A percentile compares a stretch with the other conserved stretches of the same genome.
phyloP scores from a whole-genome alignment of 1,284 basidiomycete genomes.

The Psilocybe mexicana region DNA sequence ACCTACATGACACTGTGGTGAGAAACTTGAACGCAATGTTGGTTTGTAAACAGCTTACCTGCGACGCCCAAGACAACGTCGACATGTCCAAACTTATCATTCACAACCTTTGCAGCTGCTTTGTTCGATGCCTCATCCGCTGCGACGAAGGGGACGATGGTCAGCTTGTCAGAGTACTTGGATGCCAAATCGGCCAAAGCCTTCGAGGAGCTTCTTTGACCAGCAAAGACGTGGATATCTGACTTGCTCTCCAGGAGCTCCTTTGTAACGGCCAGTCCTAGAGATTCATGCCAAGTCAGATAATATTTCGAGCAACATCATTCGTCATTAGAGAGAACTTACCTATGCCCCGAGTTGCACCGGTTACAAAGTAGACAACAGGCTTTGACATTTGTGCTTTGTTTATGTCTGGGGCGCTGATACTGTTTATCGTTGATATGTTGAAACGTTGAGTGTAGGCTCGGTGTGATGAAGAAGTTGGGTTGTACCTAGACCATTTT shows the following conservation, averaged over 20 bases:
- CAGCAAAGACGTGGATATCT: neutral
- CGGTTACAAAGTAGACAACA: neutral
- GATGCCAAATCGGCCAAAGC: constrained; percentile 1
- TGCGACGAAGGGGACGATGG: constrained; percentile 5
- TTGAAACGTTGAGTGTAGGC: no score
- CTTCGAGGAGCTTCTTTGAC: neutral
- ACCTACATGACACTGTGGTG: neutral
- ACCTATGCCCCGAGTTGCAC: neutral
- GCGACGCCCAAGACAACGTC: constrained; percentile 4
- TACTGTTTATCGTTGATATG: no score
- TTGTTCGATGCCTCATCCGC: constrained; percentile 11
- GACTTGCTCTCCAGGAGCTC: neutral
- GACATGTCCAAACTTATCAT: constrained; percentile 8
- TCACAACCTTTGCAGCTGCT: constrained; percentile 7
- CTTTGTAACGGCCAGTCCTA: neutral
- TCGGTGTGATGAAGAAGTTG: no score
- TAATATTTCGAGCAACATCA: no score
- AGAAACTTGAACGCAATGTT: no score
- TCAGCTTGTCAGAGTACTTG: neutral
- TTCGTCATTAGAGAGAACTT: neutral
- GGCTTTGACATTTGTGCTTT: no score
- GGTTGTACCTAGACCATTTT: no score
- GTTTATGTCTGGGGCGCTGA: no score
- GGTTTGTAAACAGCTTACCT: neutral
- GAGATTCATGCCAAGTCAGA: neutral